phyloP scores from a whole-genome alignment of 2,329 filamentous ascomycete genomes.

The Pyrenophora teres region DNA sequence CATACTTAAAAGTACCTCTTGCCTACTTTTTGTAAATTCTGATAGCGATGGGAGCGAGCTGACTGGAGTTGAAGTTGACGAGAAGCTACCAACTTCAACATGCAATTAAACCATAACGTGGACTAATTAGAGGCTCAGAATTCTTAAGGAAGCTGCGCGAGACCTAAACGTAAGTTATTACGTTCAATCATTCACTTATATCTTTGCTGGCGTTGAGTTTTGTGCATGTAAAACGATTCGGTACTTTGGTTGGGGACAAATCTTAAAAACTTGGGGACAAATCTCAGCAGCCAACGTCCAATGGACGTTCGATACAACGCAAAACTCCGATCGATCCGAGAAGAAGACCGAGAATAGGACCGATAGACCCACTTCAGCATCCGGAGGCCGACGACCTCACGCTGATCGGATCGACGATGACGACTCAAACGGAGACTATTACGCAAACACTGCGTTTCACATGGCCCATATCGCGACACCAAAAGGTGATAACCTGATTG shows the following conservation, averaged over 20 bases:
- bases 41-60: not conserved
- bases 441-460: constrained; percentile 1
- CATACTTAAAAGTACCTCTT: constrained; percentile 3
- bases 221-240: constrained; percentile 9
- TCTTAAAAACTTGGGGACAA: not conserved
- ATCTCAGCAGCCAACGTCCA: no score
- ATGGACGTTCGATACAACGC: no score
- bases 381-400: no score
- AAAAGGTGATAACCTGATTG: no score
- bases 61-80: constrained; percentile 6
- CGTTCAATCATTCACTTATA: constrained; percentile 1
- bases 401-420: no score
- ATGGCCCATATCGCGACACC: not conserved
- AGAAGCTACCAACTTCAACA: constrained; percentile 7
- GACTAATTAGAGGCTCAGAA: not conserved
- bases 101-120: not conserved
- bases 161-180: constrained; percentile 1
- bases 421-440: no score
- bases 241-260: constrained; percentile 6
- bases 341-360: no score
- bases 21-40: not conserved
- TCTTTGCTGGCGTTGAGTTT: constrained; percentile 7
- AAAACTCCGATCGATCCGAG: no score
- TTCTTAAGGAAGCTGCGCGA: not conserved
- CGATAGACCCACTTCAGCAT: no score